A percentile compares a stretch with the other conserved stretches of the same genome.
Evolutionary conservation across 2,329 filamentous ascomycete genomes (phyloP).

Genomic region (Aspergillus sergii): DNA sequence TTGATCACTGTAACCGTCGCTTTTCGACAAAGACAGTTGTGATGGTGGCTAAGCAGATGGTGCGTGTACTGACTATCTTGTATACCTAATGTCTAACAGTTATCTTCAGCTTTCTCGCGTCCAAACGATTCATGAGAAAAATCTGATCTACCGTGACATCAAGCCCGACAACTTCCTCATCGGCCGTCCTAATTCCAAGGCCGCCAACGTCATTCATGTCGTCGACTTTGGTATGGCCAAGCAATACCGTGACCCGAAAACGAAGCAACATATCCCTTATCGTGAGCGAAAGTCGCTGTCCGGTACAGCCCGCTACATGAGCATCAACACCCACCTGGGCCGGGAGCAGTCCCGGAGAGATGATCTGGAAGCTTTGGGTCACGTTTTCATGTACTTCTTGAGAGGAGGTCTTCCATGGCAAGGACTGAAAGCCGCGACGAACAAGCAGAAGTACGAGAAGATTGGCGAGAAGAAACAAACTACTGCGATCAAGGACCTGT

Average conservation of each 20-base stretch:
- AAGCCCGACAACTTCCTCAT: conserved; percentile 99
- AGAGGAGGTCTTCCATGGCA: conserved; percentile 69
- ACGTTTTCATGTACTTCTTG: conserved; percentile 72
- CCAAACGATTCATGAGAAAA: conserved; percentile 96
- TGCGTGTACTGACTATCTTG: conserved; percentile 42
- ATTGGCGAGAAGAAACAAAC: conserved; percentile 99
- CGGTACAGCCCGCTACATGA: conserved; percentile 97
- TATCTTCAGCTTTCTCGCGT: conserved; percentile 75
- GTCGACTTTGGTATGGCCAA: conserved; percentile 99
- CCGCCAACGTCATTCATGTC: conserved; percentile 97
- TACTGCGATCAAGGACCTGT: conserved; percentile 93
- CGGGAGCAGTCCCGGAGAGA: conserved; percentile 95
- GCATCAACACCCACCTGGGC: conserved; percentile 97
- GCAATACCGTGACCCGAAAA: conserved; percentile 98
- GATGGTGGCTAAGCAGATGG: conserved; percentile 99
- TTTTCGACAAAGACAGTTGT: conserved; percentile 98
- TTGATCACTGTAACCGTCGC: conserved; percentile 93
- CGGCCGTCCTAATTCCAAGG: conserved; percentile 85
- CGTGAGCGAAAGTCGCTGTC: conserved; percentile 95
- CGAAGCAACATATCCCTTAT: conserved; percentile 98
- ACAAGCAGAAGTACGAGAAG: conserved; percentile 99
- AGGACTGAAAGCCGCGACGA: conserved; percentile 68
- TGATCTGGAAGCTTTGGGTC: conserved; percentile 82
- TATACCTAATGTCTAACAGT: conserved; percentile 28
- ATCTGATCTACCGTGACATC: conserved; percentile 98